Evolutionary conservation across 73 alveolate species (phyloP).

Genomic region (Symbiodinium natans): DNA sequence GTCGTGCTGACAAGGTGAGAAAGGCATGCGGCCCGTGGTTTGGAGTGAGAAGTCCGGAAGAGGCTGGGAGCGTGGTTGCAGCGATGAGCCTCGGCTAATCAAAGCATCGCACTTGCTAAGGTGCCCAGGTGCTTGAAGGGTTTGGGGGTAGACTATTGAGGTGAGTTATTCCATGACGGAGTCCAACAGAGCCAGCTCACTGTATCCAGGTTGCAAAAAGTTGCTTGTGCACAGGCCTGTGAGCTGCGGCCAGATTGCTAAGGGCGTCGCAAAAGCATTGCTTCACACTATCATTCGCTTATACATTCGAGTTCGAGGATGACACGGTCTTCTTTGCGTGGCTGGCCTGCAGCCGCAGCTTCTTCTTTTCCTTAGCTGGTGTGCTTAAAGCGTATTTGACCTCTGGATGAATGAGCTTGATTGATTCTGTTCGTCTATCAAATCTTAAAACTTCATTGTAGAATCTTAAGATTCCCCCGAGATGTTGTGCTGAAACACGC

Average conservation of each 20-base stretch:
- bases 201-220: background rate
- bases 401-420: too few relatives aligned
- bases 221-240: too few relatives aligned
- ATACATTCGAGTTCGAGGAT: conserved; percentile 70
- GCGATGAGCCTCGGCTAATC: background rate
- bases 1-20: conserved; percentile 6
- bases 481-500: too few relatives aligned
- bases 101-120: background rate
- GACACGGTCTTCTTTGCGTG: conserved; percentile 87
- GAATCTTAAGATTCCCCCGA: too few relatives aligned
- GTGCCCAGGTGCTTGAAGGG: background rate
- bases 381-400: too few relatives aligned
- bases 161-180: background rate
- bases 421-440: too few relatives aligned
- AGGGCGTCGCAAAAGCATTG: conserved; percentile 75
- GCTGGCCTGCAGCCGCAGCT: conserved; percentile 3
- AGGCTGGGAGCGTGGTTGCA: conserved; percentile 92
- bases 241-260: too few relatives aligned
- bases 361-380: too few relatives aligned
- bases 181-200: background rate
- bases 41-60: conserved; percentile 83
- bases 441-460: too few relatives aligned
- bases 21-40: conserved; percentile 80
- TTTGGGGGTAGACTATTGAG: too few relatives aligned
- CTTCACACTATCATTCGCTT: conserved; percentile 48